Base-by-base conservation (phyloP, 352 stramenopile species). In the Phytophthora ramorum region DNA sequence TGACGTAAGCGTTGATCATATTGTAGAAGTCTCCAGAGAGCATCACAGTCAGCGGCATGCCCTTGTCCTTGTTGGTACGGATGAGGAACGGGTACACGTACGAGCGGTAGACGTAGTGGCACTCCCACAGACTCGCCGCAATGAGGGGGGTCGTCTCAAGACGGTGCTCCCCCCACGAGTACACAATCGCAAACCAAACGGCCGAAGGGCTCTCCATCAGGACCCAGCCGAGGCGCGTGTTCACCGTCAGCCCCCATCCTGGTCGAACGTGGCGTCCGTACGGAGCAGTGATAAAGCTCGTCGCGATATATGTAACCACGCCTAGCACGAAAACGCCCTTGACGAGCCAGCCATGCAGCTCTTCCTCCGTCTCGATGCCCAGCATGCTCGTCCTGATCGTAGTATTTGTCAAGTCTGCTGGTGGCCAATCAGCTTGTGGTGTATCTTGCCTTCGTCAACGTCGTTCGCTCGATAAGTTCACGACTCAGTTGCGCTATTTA, bases 61-160 rank as follows among this genome's bases (percentile, higher is more conserved):
- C 70, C 55, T 91, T 90, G 52, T 74, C 50, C 34, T 53, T 74
- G 66, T 63, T 77, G 43, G 66, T 56, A 17, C 76, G 76, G 60
- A 93, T 90, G 43, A 90, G 71, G 71, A 90, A 89, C 45, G 84
- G 84, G 57, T 90, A 93, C 20, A 91, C 53, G 60, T 85, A 87
- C 7, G 82, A 63, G 28, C 84, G 80, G 69, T 93, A 91, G n/a
- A 66, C 58, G 66, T 93, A 93, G 66, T 91, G 84, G 22, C 62
- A 75, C 28, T 66, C 68, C 84, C 84, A 93, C 40, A 93, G 70
- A 51, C 63, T 54, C 10, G 79, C 82, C 2, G 68, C 80, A n/a
- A 87, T 44, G 66, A 86, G 24, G 1, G 81, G 78, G 7, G 79
- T 87, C 8, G 72, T 60, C 13, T 65, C 53, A 13, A 59, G 48